These are phyloP conservation scores for Naganishia liquefaciens DNA, from an alignment of 1,284 basidiomycete genomes.

Conservation along the genomic window DNA sequence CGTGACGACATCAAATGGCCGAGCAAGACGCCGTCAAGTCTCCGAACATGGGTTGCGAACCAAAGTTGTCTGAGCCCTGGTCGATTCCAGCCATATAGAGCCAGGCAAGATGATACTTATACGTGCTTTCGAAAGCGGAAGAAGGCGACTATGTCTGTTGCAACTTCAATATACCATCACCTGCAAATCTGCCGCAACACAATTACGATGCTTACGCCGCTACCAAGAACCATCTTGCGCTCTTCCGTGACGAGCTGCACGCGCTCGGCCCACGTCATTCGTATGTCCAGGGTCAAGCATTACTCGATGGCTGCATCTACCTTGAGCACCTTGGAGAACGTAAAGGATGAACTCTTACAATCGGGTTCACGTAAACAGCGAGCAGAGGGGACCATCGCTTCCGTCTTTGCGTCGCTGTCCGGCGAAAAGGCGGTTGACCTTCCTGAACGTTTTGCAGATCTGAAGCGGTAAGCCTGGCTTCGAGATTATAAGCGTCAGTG, in stretches of 20 bases:
- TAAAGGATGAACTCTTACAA: background rate
- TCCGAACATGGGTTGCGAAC: background rate
- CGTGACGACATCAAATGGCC: background rate
- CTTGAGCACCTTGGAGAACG: background rate
- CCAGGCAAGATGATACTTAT: too few relatives aligned
- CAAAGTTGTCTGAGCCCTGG: too few relatives aligned
- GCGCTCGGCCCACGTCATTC: too few relatives aligned
- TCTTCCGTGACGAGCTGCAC: too few relatives aligned
- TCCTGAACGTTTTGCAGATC: slow-evolving; percentile 61
- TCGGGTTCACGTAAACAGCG: slow-evolving; percentile 1
- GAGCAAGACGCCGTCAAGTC: background rate
- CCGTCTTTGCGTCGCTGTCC: slow-evolving; percentile 63
- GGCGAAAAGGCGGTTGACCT: slow-evolving; percentile 55
- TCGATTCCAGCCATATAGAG: too few relatives aligned
- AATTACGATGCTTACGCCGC: too few relatives aligned
- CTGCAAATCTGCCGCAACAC: too few relatives aligned
- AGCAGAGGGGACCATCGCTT: slow-evolving; percentile 55
- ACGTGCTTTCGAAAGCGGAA: too few relatives aligned
- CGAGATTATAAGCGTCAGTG: background rate
- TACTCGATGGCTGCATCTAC: background rate
- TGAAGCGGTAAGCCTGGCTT: slow-evolving; percentile 62
- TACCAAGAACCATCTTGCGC: too few relatives aligned
- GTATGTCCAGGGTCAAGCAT: too few relatives aligned
- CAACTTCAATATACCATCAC: too few relatives aligned
- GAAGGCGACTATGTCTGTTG: too few relatives aligned